A percentile compares a stretch with the other conserved stretches of the same genome.
Evolutionary conservation across 1,139 yeast species (phyloP).

Genomic region (Debaryomyces coudertii): DNA sequence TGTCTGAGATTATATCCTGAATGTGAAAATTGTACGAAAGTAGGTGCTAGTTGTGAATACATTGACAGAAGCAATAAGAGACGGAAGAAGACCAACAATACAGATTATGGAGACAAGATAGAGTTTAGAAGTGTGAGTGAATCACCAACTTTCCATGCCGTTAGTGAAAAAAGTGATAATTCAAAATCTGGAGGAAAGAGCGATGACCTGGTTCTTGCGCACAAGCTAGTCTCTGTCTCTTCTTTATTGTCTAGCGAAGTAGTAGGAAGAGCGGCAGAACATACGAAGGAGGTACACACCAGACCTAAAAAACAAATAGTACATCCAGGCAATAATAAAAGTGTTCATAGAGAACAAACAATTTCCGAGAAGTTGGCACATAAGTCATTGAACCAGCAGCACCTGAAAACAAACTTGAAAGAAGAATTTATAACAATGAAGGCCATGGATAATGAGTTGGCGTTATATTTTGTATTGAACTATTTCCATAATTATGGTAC

Average conservation of each 20-base stretch:
- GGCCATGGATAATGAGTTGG: conserved; percentile 32
- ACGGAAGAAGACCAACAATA: conserved; percentile 16
- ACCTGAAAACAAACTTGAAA: conserved; percentile 20
- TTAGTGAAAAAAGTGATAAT: conserved; percentile 4
- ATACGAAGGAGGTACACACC: not conserved
- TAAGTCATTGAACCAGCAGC: conserved; percentile 6
- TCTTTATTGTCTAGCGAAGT: conserved; percentile 19
- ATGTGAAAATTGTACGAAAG: conserved; percentile 40
- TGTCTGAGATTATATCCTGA: conserved; percentile 43
- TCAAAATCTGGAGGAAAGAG: not conserved
- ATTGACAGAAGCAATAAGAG: conserved; percentile 34
- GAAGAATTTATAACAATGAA: conserved; percentile 45
- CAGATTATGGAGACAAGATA: conserved; percentile 2
- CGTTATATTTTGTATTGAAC: conserved; percentile 34
- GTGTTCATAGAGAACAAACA: not conserved
- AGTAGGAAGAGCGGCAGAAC: not conserved
- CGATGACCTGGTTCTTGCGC: conserved; percentile 15
- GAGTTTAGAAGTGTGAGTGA: conserved; percentile 1
- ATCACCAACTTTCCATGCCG: conserved; percentile 11
- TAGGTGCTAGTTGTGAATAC: conserved; percentile 44
- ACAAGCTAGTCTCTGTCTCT: conserved; percentile 26
- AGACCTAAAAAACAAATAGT: conserved; percentile 3
- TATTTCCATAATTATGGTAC: conserved; percentile 43
- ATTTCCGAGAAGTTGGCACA: conserved; percentile 7
- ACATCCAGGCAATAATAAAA: conserved; percentile 3